A percentile compares a stretch with the other conserved stretches of the same genome.
Conservation (phyloP, 106 monocot genomes). For the Chionographis japonica region DNA sequence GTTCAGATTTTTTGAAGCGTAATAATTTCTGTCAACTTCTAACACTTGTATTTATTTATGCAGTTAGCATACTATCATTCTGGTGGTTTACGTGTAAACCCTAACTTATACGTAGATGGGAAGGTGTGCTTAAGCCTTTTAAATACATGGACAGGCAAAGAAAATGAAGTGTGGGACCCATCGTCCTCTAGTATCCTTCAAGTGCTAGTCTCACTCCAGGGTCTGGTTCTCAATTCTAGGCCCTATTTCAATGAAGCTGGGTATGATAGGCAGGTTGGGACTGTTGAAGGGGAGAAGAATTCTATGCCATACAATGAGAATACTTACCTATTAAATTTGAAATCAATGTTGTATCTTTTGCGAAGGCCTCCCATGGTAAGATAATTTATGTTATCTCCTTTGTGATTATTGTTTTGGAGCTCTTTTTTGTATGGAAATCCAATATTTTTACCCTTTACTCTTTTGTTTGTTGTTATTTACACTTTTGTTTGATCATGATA, state of each 20-base stretch:
- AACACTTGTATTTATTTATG: conserved; percentile 4
- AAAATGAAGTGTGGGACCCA: conserved; percentile 96
- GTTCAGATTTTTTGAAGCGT: not conserved
- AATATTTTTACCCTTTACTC: not conserved
- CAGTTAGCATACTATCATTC: conserved; percentile 90
- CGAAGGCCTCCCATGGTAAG: conserved; percentile 86
- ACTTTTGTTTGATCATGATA: no score
- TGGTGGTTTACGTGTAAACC: conserved; percentile 90
- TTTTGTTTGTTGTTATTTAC: not conserved
- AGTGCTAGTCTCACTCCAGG: conserved; percentile 94
- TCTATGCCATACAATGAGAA: conserved; percentile 92
- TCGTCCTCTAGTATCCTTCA: conserved; percentile 93
- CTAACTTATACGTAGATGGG: conserved; percentile 91
- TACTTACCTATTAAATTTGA: conserved; percentile 79
- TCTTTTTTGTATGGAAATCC: not conserved
- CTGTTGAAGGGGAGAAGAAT: conserved; percentile 95
- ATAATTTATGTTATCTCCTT: conserved; percentile 2
- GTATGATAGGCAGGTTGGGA: conserved; percentile 95
- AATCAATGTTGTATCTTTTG: conserved; percentile 84
- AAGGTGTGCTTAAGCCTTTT: conserved; percentile 94
- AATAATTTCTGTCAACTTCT: not conserved
- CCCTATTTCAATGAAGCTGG: conserved; percentile 99
- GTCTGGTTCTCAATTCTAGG: conserved; percentile 85
- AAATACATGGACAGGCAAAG: conserved; percentile 96
- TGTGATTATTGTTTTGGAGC: not conserved